Evolutionary conservation across 2,329 filamentous ascomycete species (phyloP).

Genomic region (Fusarium sacchari): DNA sequence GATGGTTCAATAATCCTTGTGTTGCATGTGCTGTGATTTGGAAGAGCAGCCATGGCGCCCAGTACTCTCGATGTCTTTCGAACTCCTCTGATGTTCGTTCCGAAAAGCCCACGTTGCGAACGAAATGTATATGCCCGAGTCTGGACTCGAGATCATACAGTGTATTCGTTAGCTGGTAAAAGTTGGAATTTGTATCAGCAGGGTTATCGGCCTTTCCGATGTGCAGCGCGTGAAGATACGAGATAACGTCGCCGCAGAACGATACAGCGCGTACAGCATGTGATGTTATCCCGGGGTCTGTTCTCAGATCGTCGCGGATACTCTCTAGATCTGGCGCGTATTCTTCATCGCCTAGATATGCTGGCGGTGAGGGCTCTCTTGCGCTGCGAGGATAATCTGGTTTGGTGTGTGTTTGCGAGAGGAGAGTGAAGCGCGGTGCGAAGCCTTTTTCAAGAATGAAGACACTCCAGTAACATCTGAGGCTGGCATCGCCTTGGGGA

Average conservation of each 20-base stretch:
- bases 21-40: constrained; percentile 35
- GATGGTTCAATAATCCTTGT: constrained; percentile 32
- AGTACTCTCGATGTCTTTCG: constrained; percentile 30
- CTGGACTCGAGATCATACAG: constrained; percentile 31
- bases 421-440: constrained; percentile 7
- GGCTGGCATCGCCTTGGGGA: constrained; percentile 10
- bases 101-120: constrained; percentile 37
- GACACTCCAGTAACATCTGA: constrained; percentile 39
- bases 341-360: constrained; percentile 19
- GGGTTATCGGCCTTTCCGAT: constrained; percentile 30
- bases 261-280: constrained; percentile 19
- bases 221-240: constrained; percentile 30
- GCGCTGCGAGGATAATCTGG: constrained; percentile 29
- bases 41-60: constrained; percentile 34
- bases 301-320: constrained; percentile 18
- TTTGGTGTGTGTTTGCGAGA: constrained; percentile 3
- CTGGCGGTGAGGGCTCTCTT: constrained; percentile 20
- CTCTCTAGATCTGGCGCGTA: constrained; percentile 28
- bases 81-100: constrained; percentile 31
- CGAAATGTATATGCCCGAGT: constrained; percentile 28
- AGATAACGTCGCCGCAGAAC: constrained; percentile 33
- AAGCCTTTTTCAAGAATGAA: constrained; percentile 36
- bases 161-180: constrained; percentile 32
- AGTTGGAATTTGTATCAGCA: constrained; percentile 30
- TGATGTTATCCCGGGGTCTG: constrained; percentile 32